Evolutionary conservation across 192 early-diverging fungal species (phyloP).

Genomic region (Backusella mclennaniae): DNA sequence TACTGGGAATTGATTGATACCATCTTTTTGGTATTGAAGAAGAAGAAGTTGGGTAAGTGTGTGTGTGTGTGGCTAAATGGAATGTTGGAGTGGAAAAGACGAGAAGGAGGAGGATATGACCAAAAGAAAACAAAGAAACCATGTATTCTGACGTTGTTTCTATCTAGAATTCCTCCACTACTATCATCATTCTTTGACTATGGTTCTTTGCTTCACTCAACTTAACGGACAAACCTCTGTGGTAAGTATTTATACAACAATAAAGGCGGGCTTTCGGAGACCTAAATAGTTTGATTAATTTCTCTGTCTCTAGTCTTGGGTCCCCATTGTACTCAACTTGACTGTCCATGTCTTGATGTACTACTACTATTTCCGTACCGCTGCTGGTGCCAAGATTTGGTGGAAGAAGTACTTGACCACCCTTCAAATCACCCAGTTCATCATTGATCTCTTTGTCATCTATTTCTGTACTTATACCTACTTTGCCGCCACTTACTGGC

Average conservation of each 20-base stretch:
- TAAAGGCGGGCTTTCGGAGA: not conserved
- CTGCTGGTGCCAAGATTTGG: slow-evolving; percentile 76
- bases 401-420: slow-evolving; percentile 94
- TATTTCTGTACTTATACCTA: slow-evolving; percentile 88
- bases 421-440: slow-evolving; percentile 87
- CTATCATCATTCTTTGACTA: slow-evolving; percentile 91
- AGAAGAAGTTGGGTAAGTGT: slow-evolving; percentile 71
- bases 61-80: not conserved
- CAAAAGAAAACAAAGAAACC: too few relatives aligned
- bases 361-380: slow-evolving; percentile 85
- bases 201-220: slow-evolving; percentile 83
- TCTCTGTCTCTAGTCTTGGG: slow-evolving; percentile 53
- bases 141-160: not conserved
- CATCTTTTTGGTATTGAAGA: slow-evolving; percentile 80
- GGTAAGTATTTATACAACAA: slow-evolving; percentile 49
- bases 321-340: slow-evolving; percentile 81
- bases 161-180: slow-evolving; percentile 82
- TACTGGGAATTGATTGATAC: slow-evolving; percentile 90
- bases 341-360: slow-evolving; percentile 92
- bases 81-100: not conserved
- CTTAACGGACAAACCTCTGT: slow-evolving; percentile 72
- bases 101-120: too few relatives aligned
- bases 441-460: slow-evolving; percentile 83
- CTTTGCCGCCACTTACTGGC: slow-evolving; percentile 66
- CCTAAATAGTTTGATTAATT: not conserved